Evolutionary conservation across 2,329 filamentous ascomycete genomes (phyloP).

Genomic region (Zalaria obscura): DNA sequence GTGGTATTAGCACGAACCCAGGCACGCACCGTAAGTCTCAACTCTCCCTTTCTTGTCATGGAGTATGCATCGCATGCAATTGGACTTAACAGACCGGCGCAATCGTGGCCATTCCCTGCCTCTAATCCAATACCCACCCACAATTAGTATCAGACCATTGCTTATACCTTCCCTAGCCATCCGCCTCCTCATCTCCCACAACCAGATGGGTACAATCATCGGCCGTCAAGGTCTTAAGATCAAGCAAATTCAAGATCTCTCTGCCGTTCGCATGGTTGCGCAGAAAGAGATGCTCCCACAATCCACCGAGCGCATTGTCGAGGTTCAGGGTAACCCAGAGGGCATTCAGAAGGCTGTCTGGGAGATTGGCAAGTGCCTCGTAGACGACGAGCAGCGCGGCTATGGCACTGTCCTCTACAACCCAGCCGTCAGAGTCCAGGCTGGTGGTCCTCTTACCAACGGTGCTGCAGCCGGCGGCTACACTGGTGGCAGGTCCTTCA

Average conservation of each 20-base stretch:
- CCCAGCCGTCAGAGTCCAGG: constrained; percentile 77
- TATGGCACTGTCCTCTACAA: constrained; percentile 97
- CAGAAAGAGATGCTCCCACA: constrained; percentile 99
- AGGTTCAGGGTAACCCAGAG: constrained; percentile 87
- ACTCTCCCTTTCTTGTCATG: constrained; percentile 1
- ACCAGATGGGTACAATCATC: constrained; percentile 99
- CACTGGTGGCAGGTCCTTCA: constrained; percentile 34
- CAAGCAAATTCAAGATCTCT: constrained; percentile 96
- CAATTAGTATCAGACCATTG: too few species aligned
- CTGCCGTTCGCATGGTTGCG: constrained; percentile 95
- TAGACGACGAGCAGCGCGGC: constrained; percentile 95
- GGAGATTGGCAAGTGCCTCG: constrained; percentile 97
- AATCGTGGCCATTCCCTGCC: too few species aligned
- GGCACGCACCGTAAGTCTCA: constrained; percentile 78
- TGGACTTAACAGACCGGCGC: too few species aligned
- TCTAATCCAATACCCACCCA: too few species aligned
- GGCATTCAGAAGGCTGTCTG: constrained; percentile 92
- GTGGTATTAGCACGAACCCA: constrained; percentile 70
- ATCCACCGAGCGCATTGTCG: constrained; percentile 94
- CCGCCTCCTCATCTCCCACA: constrained; percentile 96
- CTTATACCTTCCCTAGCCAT: constrained; percentile 47
- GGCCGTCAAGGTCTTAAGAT: constrained; percentile 94
- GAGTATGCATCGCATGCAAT: too few species aligned
- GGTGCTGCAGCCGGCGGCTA: constrained; percentile 42
- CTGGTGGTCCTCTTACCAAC: constrained; percentile 36